Evolutionary conservation across 768 basidiomycete species (phyloP).

Genomic region (Podaxis carcinomalis): DNA sequence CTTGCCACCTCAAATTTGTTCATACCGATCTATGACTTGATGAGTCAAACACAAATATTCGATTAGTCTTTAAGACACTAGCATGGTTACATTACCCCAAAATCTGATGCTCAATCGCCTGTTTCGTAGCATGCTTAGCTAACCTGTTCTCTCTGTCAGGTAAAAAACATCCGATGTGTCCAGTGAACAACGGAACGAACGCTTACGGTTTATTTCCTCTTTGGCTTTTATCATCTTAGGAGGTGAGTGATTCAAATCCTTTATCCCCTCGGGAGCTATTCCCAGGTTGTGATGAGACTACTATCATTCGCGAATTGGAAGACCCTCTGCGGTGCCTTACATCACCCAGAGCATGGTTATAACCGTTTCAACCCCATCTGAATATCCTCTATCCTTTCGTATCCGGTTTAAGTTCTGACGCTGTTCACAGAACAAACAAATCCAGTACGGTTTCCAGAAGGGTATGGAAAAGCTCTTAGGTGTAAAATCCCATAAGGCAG

Average conservation of each 20-base stretch:
- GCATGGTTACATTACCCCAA: slow-evolving; percentile 58
- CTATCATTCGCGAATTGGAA: slow-evolving; percentile 70
- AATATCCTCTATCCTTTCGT: slow-evolving; percentile 19
- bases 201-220: slow-evolving; percentile 14
- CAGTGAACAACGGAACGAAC: background rate
- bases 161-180: background rate
- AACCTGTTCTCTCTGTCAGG: slow-evolving; percentile 14
- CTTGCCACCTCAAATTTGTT: slow-evolving; percentile 6
- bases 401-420: background rate
- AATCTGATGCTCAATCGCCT: slow-evolving; percentile 15
- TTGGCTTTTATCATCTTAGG: slow-evolving; percentile 21
- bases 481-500: slow-evolving; percentile 32
- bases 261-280: background rate
- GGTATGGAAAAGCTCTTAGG: slow-evolving; percentile 83
- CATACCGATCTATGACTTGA: slow-evolving; percentile 23
- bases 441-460: slow-evolving; percentile 75
- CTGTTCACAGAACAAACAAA: slow-evolving; percentile 43
- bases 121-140: slow-evolving; percentile 1
- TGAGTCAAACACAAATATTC: slow-evolving; percentile 54
- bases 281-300: slow-evolving; percentile 44
- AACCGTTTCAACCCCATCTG: slow-evolving; percentile 73
- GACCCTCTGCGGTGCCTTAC: slow-evolving; percentile 58
- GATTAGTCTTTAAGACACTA: slow-evolving; percentile 94
- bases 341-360: slow-evolving; percentile 56
- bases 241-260: slow-evolving; percentile 28